Evolutionary conservation across 148 eudicot genomes (phyloP).

Genomic region (Selenicereus undatus): DNA sequence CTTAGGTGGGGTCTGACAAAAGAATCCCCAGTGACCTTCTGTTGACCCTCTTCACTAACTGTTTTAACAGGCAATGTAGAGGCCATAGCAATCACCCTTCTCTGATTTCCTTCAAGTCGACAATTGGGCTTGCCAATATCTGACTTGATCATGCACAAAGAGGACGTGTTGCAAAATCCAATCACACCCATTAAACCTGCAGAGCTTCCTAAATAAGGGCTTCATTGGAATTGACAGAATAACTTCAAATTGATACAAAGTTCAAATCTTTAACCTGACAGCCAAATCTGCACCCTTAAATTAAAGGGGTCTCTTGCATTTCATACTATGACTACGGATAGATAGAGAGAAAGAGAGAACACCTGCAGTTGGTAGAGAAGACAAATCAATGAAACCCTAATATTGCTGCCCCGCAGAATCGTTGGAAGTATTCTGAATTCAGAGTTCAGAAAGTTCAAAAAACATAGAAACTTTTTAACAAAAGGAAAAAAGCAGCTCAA

Average conservation of each 20-base stretch:
- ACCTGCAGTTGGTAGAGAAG: slow-evolving; percentile 11
- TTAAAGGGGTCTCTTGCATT: neutral
- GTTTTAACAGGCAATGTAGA: slow-evolving; percentile 42
- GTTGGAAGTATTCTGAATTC: neutral
- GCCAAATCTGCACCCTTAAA: neutral
- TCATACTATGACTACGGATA: slow-evolving; percentile 2
- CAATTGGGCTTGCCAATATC: slow-evolving; percentile 21
- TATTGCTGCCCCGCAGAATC: neutral
- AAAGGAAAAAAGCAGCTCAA: no score
- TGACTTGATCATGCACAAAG: slow-evolving; percentile 38
- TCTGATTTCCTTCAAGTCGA: slow-evolving; percentile 28
- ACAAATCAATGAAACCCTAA: slow-evolving; percentile 21
- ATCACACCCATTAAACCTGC: slow-evolving; percentile 55
- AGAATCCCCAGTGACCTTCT: slow-evolving; percentile 49
- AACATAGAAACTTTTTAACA: no score
- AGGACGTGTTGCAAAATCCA: slow-evolving; percentile 46
- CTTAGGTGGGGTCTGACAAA: slow-evolving; percentile 78
- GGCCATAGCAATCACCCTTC: slow-evolving; percentile 52
- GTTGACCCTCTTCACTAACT: slow-evolving; percentile 27
- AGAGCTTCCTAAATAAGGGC: slow-evolving; percentile 9
- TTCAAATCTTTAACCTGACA: neutral
- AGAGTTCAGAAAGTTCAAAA: neutral
- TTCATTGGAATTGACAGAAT: neutral
- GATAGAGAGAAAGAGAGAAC: neutral
- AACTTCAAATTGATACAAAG: neutral